Percentiles rank a stretch among this genome's conserved stretches.
phyloP scores from a whole-genome alignment of 495 filamentous ascomycete genomes.

The Beverwykella pulmonaria region DNA sequence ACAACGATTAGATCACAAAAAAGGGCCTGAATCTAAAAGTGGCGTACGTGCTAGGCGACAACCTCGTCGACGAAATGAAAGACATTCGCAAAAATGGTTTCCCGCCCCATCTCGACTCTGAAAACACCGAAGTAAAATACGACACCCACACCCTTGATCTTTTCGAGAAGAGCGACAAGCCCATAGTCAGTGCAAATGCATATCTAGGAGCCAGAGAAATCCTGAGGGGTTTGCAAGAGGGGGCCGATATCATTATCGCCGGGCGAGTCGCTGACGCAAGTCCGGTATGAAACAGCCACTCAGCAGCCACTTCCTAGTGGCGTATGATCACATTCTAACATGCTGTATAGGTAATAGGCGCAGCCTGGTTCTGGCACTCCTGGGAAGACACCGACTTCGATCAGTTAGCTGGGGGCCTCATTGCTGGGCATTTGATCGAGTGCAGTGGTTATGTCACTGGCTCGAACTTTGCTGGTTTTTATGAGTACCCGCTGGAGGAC shows the following conservation, averaged over 20 bases:
- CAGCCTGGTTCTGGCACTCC: slow-evolving; percentile 32
- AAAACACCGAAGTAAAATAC: slow-evolving; percentile 36
- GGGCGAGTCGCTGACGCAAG: slow-evolving; percentile 31
- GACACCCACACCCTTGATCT: slow-evolving; percentile 39
- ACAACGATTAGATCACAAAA: slow-evolving; percentile 31
- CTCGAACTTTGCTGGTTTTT: slow-evolving; percentile 63
- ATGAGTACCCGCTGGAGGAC: slow-evolving; percentile 36
- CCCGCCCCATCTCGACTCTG: slow-evolving; percentile 49
- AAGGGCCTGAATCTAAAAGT: slow-evolving; percentile 24
- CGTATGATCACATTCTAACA: not conserved
- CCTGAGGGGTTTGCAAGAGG: slow-evolving; percentile 34
- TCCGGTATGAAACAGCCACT: slow-evolving; percentile 23
- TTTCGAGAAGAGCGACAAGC: slow-evolving; percentile 35
- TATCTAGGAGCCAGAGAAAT: slow-evolving; percentile 44
- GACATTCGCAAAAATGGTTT: slow-evolving; percentile 30
- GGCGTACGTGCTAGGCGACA: slow-evolving; percentile 30
- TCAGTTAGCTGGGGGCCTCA: slow-evolving; percentile 56
- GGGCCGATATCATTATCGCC: slow-evolving; percentile 56
- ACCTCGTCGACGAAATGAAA: slow-evolving; percentile 27
- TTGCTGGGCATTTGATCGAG: slow-evolving; percentile 63
- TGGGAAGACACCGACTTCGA: slow-evolving; percentile 44
- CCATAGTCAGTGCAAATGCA: slow-evolving; percentile 39
- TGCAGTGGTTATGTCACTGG: slow-evolving; percentile 59
- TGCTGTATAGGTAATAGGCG: slow-evolving; percentile 24
- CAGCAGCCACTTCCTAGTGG: not conserved